Conservation (phyloP, 352 stramenopile species). For the Globisporangium sylvaticum region DNA sequence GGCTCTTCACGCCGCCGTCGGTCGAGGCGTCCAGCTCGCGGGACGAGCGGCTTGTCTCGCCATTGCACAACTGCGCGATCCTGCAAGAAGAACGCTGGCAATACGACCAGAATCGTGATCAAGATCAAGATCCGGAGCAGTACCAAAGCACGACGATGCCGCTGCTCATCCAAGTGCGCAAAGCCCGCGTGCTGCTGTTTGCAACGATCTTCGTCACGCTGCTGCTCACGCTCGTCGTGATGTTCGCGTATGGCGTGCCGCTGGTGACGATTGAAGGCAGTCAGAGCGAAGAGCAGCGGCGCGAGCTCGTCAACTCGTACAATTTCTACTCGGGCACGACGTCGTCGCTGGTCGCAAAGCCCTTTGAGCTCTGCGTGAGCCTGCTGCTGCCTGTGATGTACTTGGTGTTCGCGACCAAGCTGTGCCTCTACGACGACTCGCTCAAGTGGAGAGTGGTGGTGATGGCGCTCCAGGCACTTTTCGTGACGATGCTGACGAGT, state of each 20-base stretch:
- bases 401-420: conserved; percentile 33
- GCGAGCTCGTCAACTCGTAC: conserved; percentile 29
- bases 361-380: conserved; percentile 34
- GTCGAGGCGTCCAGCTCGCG: neutral
- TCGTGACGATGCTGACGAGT: conserved; percentile 35
- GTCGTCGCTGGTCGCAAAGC: conserved; percentile 28
- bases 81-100: conserved; percentile 5
- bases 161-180: conserved; percentile 23
- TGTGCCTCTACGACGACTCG: conserved; percentile 42
- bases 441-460: conserved; percentile 25
- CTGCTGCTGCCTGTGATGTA: conserved; percentile 41
- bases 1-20: conserved; percentile 12
- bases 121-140: neutral
- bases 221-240: conserved; percentile 22
- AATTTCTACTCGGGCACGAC: conserved; percentile 52
- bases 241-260: conserved; percentile 27
- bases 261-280: conserved; percentile 22
- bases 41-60: conserved; percentile 16
- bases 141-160: conserved; percentile 17
- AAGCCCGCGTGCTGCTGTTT: conserved; percentile 23
- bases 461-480: conserved; percentile 21
- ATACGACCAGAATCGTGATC: conserved; percentile 8
- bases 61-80: conserved; percentile 24
- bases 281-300: conserved; percentile 10
- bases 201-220: conserved; percentile 16